Conservation (phyloP, 345 rosid genomes). For the Noccaea caerulescens region DNA sequence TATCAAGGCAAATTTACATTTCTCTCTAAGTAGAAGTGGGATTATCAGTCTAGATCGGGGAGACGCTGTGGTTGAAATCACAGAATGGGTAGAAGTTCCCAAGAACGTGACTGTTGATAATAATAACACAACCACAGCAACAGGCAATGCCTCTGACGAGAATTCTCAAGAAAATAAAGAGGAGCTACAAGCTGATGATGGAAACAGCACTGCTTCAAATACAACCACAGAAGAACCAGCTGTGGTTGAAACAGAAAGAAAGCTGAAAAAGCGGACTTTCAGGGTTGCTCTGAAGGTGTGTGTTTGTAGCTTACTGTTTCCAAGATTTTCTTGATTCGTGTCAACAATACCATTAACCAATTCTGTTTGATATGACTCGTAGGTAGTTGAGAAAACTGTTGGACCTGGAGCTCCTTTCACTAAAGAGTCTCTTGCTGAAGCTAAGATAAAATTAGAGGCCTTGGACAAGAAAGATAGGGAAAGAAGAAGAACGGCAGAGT, state of each 20-base stretch:
- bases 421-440: constrained; percentile 68
- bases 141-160: constrained; percentile 53
- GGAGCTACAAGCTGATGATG: constrained; percentile 55
- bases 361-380: constrained; percentile 22
- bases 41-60: constrained; percentile 85
- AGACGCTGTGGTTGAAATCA: constrained; percentile 90
- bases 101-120: constrained; percentile 67
- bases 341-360: constrained; percentile 15
- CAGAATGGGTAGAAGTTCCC: constrained; percentile 98
- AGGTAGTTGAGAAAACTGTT: constrained; percentile 77
- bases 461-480: constrained; percentile 88
- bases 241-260: constrained; percentile 65
- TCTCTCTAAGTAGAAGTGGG: constrained; percentile 94
- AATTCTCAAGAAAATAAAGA: constrained; percentile 59
- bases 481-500: constrained; percentile 90
- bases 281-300: constrained; percentile 89
- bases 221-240: constrained; percentile 55
- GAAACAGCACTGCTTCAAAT: constrained; percentile 44
- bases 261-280: constrained; percentile 80
- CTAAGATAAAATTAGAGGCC: constrained; percentile 71
- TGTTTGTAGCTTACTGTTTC: constrained; percentile 5
- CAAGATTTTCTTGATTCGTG: constrained; percentile 4
- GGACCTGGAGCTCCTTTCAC: constrained; percentile 83
- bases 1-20: constrained; percentile 88
- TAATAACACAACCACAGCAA: constrained; percentile 63